Conservation (phyloP, 805 yeast genomes). For the Phaffomyces antillensis region DNA sequence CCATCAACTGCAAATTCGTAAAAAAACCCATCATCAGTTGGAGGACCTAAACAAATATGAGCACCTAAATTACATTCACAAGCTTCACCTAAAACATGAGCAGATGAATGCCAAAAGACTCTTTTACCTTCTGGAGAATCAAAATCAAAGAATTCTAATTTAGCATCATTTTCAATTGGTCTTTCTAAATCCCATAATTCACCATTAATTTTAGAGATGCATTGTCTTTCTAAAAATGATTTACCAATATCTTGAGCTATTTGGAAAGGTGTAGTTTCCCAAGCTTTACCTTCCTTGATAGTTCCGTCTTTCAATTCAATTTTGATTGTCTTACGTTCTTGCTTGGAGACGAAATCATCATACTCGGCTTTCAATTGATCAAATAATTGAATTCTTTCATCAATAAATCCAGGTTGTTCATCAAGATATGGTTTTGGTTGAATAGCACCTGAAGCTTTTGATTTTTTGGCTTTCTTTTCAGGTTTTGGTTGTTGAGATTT, state of each 20-base stretch:
- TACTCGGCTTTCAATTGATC: constrained; percentile 73
- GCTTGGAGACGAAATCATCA: constrained; percentile 62
- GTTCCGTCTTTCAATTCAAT: constrained; percentile 86
- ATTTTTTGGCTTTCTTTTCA: constrained; percentile 29
- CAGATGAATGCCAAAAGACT: constrained; percentile 98
- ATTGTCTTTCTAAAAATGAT: constrained; percentile 82
- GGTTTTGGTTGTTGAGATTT: constrained; percentile 32
- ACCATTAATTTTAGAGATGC: constrained; percentile 87
- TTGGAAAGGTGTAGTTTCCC: constrained; percentile 85
- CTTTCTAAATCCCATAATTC: constrained; percentile 92
- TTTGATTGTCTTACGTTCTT: constrained; percentile 57
- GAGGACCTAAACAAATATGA: constrained; percentile 91
- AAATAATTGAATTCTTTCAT: constrained; percentile 69
- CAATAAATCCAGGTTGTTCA: constrained; percentile 82
- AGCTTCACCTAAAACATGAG: constrained; percentile 96
- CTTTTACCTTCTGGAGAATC: constrained; percentile 90
- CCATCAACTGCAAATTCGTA: constrained; percentile 90
- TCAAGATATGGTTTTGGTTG: constrained; percentile 42
- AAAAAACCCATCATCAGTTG: constrained; percentile 96
- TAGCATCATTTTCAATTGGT: constrained; percentile 71
- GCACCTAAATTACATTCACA: constrained; percentile 96
- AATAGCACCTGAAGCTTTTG: constrained; percentile 28
- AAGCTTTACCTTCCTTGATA: constrained; percentile 67
- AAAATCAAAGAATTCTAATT: constrained; percentile 80
- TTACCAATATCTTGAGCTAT: constrained; percentile 82